Percentiles rank a stretch among this genome's conserved stretches.
These are phyloP conservation scores for Saitozyma sp. DNA, from an alignment of 768 basidiomycete genomes.

Conservation along the genomic window DNA sequence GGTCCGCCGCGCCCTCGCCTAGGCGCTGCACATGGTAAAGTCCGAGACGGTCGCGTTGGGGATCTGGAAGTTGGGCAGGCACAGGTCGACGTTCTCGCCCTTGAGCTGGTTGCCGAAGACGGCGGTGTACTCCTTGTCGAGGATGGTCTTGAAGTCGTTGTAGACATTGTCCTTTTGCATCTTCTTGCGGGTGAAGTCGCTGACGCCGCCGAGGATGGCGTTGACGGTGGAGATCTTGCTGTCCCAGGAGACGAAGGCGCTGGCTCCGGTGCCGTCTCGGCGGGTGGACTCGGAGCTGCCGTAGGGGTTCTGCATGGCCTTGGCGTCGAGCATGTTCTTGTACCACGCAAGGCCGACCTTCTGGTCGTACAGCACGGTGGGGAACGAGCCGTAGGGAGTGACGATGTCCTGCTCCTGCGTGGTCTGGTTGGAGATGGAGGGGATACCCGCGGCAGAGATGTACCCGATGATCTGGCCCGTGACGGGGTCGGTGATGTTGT, in stretches of 20 bases:
- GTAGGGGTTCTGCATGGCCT: constrained; percentile 9
- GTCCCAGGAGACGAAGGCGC: constrained; percentile 4
- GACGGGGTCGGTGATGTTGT: constrained; percentile 1
- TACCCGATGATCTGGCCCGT: constrained; percentile 1
- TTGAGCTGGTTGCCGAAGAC: not conserved
- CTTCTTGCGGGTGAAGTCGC: not conserved
- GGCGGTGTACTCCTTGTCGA: not conserved
- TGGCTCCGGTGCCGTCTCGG: constrained; percentile 1
- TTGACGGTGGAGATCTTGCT: constrained; percentile 1
- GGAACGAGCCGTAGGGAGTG: constrained; percentile 4
- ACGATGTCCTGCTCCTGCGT: constrained; percentile 1
- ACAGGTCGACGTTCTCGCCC: constrained; percentile 5
- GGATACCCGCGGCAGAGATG: constrained; percentile 8
- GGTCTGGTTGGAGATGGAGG: constrained; percentile 5
- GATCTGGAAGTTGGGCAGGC: constrained; percentile 49
- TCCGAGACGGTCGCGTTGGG: constrained; percentile 49
- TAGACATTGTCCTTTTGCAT: constrained; percentile 4
- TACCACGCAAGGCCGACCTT: constrained; percentile 4
- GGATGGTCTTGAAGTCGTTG: not conserved
- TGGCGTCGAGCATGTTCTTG: constrained; percentile 2
- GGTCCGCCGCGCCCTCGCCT: no score
- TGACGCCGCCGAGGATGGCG: not conserved
- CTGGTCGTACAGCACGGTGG: constrained; percentile 4
- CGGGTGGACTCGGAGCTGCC: constrained; percentile 2
- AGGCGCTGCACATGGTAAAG: not conserved